Evolutionary conservation across 2,329 filamentous ascomycete genomes (phyloP).

Genomic region (Raffaelea deltoideospora): DNA sequence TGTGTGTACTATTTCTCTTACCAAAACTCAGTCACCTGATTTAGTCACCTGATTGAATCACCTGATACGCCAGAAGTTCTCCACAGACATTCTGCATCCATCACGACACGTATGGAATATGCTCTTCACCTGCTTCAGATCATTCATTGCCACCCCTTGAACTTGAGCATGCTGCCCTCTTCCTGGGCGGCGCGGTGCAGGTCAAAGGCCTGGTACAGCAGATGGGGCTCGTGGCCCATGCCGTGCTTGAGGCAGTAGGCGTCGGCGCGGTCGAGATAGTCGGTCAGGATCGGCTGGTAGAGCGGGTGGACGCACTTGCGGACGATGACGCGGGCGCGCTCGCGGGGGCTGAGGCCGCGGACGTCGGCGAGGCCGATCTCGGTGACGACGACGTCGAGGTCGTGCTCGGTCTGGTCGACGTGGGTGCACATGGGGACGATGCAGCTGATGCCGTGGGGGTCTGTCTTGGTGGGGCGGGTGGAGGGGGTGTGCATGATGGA

Average conservation of each 20-base stretch:
- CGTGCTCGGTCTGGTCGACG: conserved; percentile 85
- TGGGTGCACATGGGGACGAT: conserved; percentile 93
- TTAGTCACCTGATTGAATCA: no score
- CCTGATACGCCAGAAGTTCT: no score
- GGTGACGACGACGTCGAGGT: conserved; percentile 76
- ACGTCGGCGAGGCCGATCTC: conserved; percentile 69
- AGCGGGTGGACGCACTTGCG: conserved; percentile 75
- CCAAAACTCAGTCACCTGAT: no score
- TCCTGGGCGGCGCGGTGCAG: conserved; percentile 74
- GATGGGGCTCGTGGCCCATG: conserved; percentile 79
- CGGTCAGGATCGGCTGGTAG: conserved; percentile 65
- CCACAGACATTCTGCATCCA: no score
- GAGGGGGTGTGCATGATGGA: conserved; percentile 83
- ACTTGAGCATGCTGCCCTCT: conserved; percentile 73
- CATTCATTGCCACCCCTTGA: conserved; percentile 2
- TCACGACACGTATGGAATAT: no score
- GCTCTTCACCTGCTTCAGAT: no score
- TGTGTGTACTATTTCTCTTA: no score
- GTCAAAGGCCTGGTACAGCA: conserved; percentile 75
- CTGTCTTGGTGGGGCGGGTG: conserved; percentile 64
- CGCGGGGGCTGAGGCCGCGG: conserved; percentile 61
- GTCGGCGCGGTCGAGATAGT: conserved; percentile 77
- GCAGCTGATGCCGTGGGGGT: conserved; percentile 67
- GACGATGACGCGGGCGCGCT: conserved; percentile 74
- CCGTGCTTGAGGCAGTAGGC: conserved; percentile 74